Base-by-base conservation (phyloP, 2,329 filamentous ascomycete species). In the Fusarium torulosum region DNA sequence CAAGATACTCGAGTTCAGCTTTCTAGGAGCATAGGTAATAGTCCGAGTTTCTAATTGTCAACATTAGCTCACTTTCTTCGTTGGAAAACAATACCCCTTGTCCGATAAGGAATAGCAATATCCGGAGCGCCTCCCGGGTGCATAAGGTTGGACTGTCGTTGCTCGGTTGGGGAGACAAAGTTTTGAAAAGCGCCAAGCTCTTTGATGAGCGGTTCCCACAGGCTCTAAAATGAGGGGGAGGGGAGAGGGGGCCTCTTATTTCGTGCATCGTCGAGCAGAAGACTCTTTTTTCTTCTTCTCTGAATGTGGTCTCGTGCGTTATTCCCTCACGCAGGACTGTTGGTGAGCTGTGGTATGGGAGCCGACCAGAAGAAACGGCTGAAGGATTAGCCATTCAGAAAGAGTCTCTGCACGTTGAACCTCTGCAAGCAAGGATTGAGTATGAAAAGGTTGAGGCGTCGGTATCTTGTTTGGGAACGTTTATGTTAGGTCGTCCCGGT, bases 281-380 rank as follows among this genome's bases (percentile, higher is more conserved):
- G 21, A 42, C 58, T 61, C 11, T 42, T 55, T 49, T 59, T 52
- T 67, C 35, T 55, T 60, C 8, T 41, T 51, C 47, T 59, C 58
- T 67, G 44, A 42, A 64, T 54, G 14, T 67, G 63, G 64, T 67
- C 59, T 59, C 59, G 63, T 67, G 64, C 63, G 60, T 59, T 35
- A 17, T 17, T 47, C 45, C 45, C 31, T 27, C 31, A 25, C 20
- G 47, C 21, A 14, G n/a, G 21, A 13, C 8, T 13, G 46, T 52
- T 63, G 63, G 52, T 21, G 40, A 52, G 41, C 49, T 41, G 52
- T 38, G 21, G 42, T 23, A 35, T 53, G 35, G 41, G 52, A 49
- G 63, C n/a, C 31, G 45, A 47, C 60, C 61, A 51, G 27, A 37
- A 10, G 7, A 40, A 58, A 53, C 38, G 19, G 47, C 35, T 53